phyloP scores from a whole-genome alignment of 768 basidiomycete species.

The Sporobolomyces roseus region DNA sequence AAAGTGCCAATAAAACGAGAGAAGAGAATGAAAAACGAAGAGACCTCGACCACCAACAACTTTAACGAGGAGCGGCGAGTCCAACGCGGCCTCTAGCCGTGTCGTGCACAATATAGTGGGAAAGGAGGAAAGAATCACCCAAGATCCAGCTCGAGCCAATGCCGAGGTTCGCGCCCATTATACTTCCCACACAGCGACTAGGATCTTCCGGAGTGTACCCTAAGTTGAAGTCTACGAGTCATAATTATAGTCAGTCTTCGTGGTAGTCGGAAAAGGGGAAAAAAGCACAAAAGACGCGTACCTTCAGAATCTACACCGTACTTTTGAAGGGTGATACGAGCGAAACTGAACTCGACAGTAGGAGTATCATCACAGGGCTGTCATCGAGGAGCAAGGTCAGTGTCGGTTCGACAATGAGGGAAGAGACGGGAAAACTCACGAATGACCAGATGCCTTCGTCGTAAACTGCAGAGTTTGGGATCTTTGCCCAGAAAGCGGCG shows the following conservation, averaged over 20 bases:
- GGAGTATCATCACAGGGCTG: conserved; percentile 46
- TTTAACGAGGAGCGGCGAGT: conserved; percentile 3
- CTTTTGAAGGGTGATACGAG: conserved; percentile 48
- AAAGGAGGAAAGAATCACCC: conserved; percentile 72
- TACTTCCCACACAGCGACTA: conserved; percentile 47
- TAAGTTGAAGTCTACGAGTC: conserved; percentile 63
- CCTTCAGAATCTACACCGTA: conserved; percentile 7
- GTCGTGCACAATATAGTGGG: conserved; percentile 27
- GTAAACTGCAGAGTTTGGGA: conserved; percentile 14
- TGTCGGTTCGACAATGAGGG: background rate
- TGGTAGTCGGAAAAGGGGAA: background rate
- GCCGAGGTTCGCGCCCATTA: conserved; percentile 69
- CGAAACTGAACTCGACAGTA: conserved; percentile 16
- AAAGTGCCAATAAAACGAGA: too few species aligned
- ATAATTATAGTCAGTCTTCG: background rate
- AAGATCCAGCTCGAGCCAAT: conserved; percentile 63
- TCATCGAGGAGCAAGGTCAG: background rate
- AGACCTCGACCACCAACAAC: too few species aligned
- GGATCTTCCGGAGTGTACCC: conserved; percentile 19
- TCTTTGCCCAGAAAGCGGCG: conserved; percentile 18
- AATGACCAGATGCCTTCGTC: conserved; percentile 17
- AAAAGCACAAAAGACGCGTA: background rate
- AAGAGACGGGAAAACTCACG: conserved; percentile 4
- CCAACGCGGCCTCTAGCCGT: conserved; percentile 13
- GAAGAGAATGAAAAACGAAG: too few species aligned